Conservation (phyloP, 2,329 filamentous ascomycete species). For the Rugonectria rugulosa region DNA sequence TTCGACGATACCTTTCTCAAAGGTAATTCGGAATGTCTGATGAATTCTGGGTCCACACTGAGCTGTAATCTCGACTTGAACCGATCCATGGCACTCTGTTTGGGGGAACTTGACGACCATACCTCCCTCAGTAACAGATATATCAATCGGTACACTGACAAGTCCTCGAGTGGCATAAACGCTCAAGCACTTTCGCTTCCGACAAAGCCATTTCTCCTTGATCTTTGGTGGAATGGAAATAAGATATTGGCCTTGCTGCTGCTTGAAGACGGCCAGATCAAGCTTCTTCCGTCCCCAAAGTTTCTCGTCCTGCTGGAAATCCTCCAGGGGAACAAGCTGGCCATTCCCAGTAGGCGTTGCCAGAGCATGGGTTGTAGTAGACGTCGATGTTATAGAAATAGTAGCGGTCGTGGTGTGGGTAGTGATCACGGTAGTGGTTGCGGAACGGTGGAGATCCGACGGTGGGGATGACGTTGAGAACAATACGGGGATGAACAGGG, state of each 20-base stretch:
- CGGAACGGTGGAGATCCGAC: constrained; percentile 35
- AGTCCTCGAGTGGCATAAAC: constrained; percentile 62
- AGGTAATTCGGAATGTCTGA: constrained; percentile 67
- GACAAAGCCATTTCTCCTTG: constrained; percentile 63
- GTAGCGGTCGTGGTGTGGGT: constrained; percentile 34
- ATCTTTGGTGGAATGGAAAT: constrained; percentile 59
- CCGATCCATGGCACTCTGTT: constrained; percentile 63
- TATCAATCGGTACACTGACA: constrained; percentile 56
- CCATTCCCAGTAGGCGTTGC: constrained; percentile 31
- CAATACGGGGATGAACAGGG: constrained; percentile 39
- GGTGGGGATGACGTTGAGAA: constrained; percentile 34
- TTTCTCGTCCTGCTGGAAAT: constrained; percentile 43
- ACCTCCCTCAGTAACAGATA: constrained; percentile 57
- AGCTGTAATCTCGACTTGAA: constrained; percentile 66
- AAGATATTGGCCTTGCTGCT: constrained; percentile 56
- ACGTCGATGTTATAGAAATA: constrained; percentile 26
- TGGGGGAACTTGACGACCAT: constrained; percentile 60
- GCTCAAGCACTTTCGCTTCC: constrained; percentile 63
- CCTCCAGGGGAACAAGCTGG: constrained; percentile 41
- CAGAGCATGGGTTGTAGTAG: constrained; percentile 25
- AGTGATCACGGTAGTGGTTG: constrained; percentile 35
- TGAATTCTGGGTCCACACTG: constrained; percentile 67
- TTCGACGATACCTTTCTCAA: constrained; percentile 58
- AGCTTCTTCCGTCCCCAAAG: constrained; percentile 45
- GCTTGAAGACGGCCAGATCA: constrained; percentile 43